Evolutionary conservation across 805 yeast genomes (phyloP).

Genomic region (Starmerella asiatica): DNA sequence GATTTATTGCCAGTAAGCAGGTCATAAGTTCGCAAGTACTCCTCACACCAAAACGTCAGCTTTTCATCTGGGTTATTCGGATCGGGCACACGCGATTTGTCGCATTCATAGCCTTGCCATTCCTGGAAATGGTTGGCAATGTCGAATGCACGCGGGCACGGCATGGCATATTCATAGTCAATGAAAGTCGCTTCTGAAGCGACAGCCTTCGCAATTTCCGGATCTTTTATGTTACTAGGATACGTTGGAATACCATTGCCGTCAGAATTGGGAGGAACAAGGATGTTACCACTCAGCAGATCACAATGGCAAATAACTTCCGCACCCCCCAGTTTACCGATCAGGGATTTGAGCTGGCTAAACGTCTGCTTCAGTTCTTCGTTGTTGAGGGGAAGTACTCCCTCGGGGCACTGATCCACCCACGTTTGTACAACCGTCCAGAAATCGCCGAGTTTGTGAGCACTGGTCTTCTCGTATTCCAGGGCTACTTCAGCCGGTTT

Average conservation of each 20-base stretch:
- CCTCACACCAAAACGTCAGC: constrained; percentile 44
- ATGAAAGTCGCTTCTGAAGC: constrained; percentile 36
- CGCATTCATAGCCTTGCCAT: constrained; percentile 75
- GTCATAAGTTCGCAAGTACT: constrained; percentile 35
- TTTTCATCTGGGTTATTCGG: constrained; percentile 34
- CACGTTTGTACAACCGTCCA: constrained; percentile 53
- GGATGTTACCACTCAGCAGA: constrained; percentile 58
- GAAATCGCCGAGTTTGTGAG: constrained; percentile 28
- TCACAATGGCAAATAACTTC: constrained; percentile 58
- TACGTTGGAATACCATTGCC: constrained; percentile 7
- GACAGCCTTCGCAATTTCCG: not conserved
- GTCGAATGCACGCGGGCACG: constrained; percentile 62
- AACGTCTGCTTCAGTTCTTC: constrained; percentile 39
- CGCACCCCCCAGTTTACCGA: constrained; percentile 36
- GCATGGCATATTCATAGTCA: constrained; percentile 60
- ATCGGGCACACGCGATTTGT: constrained; percentile 42
- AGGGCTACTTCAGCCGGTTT: constrained; percentile 11
- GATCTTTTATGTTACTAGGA: constrained; percentile 3
- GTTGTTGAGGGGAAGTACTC: constrained; percentile 27
- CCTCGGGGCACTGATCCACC: constrained; percentile 48
- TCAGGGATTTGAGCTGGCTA: constrained; percentile 36
- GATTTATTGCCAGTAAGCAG: constrained; percentile 18
- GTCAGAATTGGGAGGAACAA: constrained; percentile 34
- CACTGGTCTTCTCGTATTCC: not conserved
- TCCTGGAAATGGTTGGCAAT: constrained; percentile 64